phyloP scores from a whole-genome alignment of 768 basidiomycete species.

The Cystobasidium onofrii region DNA sequence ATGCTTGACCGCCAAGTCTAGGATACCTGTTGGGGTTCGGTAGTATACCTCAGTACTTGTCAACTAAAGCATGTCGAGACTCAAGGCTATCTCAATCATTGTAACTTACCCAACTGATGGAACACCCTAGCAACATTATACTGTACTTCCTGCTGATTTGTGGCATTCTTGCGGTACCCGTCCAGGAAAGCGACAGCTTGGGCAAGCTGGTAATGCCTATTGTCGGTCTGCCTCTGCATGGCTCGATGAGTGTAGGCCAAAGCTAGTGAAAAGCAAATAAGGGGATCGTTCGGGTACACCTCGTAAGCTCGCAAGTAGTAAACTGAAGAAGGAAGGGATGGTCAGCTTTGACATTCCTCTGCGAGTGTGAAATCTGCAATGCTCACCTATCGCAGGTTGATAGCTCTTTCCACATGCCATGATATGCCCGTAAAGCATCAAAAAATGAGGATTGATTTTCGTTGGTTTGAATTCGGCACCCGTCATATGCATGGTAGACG shows the following conservation, averaged over 20 bases:
- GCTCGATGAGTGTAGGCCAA: constrained; percentile 80
- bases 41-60: no score
- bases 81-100: no score
- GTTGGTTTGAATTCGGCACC: constrained; percentile 49
- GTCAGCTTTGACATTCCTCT: not conserved
- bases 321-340: constrained; percentile 51
- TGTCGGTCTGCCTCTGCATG: constrained; percentile 89
- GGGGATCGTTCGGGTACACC: constrained; percentile 69
- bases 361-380: not conserved
- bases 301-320: constrained; percentile 85
- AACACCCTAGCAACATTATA: constrained; percentile 88
- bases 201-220: constrained; percentile 76
- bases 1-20: constrained; percentile 71
- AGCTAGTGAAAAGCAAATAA: constrained; percentile 72
- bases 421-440: constrained; percentile 74
- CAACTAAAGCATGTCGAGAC: not conserved
- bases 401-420: constrained; percentile 75
- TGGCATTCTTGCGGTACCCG: constrained; percentile 64
- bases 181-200: constrained; percentile 71
- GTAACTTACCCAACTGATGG: constrained; percentile 76
- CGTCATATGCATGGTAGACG: not conserved
- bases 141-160: constrained; percentile 64
- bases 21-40: constrained; percentile 62
- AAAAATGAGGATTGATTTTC: constrained; percentile 62
- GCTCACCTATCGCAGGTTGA: constrained; percentile 82